A percentile compares a stretch with the other conserved stretches of the same genome.
Conservation (phyloP, 2,329 filamentous ascomycete species). For the Curvularia eragrostidis region DNA sequence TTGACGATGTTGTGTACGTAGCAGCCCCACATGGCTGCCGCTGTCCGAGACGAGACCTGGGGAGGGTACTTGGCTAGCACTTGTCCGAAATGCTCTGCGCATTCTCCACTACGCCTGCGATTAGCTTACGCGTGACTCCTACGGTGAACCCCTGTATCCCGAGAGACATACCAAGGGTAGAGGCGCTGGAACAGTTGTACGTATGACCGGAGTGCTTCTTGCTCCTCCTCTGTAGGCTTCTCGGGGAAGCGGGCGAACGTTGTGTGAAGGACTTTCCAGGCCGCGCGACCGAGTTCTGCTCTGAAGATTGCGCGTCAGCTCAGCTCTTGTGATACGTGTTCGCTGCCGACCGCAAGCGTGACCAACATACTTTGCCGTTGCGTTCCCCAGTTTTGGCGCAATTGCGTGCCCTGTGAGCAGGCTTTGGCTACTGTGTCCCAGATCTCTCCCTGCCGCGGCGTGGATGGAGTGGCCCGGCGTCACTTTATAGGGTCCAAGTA, state of each 20-base stretch:
- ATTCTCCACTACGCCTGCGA: slow-evolving; percentile 62
- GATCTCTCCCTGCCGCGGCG: slow-evolving; percentile 22
- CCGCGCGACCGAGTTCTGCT: slow-evolving; percentile 68
- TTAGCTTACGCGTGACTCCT: slow-evolving; percentile 36
- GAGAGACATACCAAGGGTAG: slow-evolving; percentile 64
- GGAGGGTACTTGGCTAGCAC: slow-evolving; percentile 68
- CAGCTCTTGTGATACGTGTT: slow-evolving; percentile 11
- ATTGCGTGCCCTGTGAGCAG: slow-evolving; percentile 71
- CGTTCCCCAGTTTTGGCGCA: slow-evolving; percentile 82
- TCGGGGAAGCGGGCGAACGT: slow-evolving; percentile 71
- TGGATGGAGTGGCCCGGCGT: slow-evolving; percentile 38
- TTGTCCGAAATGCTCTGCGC: slow-evolving; percentile 67
- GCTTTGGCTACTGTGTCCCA: slow-evolving; percentile 32
- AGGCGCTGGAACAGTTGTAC: slow-evolving; percentile 69
- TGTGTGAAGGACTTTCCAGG: slow-evolving; percentile 72
- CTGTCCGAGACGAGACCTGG: slow-evolving; percentile 66
- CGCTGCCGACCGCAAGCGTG: slow-evolving; percentile 14
- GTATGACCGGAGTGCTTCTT: slow-evolving; percentile 64
- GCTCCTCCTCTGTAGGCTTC: slow-evolving; percentile 66
- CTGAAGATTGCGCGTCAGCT: slow-evolving; percentile 45
- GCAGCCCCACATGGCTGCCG: slow-evolving; percentile 71
- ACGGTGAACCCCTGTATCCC: slow-evolving; percentile 22
- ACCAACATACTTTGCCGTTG: slow-evolving; percentile 68
- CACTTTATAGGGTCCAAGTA: slow-evolving; percentile 64
- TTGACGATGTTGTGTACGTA: slow-evolving; percentile 73